A percentile compares a stretch with the other conserved stretches of the same genome.
These are phyloP conservation scores for Corymbia maculata DNA, from an alignment of 345 rosid species.

Conservation along the genomic window DNA sequence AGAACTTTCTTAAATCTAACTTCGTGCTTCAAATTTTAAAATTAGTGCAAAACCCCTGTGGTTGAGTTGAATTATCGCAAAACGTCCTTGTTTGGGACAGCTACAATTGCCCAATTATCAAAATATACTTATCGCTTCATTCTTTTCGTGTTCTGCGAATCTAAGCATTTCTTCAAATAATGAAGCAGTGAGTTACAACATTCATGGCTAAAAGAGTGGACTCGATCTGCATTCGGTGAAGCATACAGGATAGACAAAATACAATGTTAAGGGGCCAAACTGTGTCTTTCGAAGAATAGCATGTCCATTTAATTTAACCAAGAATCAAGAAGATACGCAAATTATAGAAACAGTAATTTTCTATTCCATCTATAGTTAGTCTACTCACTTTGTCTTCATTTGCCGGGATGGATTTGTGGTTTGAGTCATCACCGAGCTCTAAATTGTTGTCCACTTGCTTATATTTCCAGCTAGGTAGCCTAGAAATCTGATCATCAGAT, in stretches of 20 bases:
- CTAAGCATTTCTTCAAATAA: neutral
- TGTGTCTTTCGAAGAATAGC: neutral
- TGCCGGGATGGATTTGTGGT: constrained; percentile 12
- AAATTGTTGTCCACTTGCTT: constrained; percentile 30
- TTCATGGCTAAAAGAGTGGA: neutral
- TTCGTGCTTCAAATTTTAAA: neutral
- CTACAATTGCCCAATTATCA: neutral
- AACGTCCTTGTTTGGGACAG: neutral
- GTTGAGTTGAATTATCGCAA: neutral
- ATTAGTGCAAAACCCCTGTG: neutral
- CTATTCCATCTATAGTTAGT: neutral
- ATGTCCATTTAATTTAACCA: neutral
- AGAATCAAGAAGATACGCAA: neutral
- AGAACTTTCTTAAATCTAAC: neutral
- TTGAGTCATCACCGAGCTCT: constrained; percentile 17
- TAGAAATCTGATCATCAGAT: constrained; percentile 81
- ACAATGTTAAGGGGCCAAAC: neutral
- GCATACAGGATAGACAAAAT: neutral
- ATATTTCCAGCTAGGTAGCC: constrained; percentile 73
- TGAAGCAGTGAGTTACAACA: neutral
- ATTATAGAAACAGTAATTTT: neutral
- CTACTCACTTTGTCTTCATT: constrained; percentile 35
- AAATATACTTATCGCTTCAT: neutral
- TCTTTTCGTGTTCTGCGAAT: neutral
- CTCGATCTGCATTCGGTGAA: neutral